Evolutionary conservation across 257 asterid species (phyloP).

Genomic region (Nicotiana obtusifolia): DNA sequence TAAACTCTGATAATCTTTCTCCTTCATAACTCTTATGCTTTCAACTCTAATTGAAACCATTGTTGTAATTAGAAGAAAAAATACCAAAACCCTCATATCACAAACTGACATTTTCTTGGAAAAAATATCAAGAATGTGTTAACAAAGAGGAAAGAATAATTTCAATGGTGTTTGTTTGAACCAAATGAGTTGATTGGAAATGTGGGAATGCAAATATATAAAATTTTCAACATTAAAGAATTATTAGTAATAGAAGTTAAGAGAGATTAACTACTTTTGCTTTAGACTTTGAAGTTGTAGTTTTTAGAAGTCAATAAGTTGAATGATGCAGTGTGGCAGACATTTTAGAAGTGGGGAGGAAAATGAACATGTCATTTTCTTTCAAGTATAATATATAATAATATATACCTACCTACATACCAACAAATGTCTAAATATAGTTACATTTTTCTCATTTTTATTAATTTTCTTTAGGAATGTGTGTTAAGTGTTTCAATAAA

Average conservation of each 20-base stretch:
- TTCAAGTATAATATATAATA: background rate
- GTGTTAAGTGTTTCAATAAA: background rate
- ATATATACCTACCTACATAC: background rate
- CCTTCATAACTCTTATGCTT: conserved; percentile 25
- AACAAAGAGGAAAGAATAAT: background rate
- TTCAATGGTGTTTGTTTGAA: background rate
- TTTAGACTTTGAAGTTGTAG: conserved; percentile 21
- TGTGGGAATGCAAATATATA: background rate
- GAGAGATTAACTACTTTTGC: background rate
- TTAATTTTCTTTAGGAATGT: background rate
- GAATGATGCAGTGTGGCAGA: conserved; percentile 24
- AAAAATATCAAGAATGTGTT: background rate
- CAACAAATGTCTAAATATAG: background rate
- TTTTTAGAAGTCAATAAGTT: conserved; percentile 8
- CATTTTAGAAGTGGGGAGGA: conserved; percentile 21
- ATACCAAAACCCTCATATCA: conserved; percentile 15
- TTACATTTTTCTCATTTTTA: background rate
- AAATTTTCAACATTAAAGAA: background rate
- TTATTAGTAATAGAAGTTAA: background rate
- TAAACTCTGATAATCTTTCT: conserved; percentile 14
- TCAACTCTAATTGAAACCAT: conserved; percentile 25
- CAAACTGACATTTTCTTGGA: background rate
- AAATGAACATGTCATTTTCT: conserved; percentile 2
- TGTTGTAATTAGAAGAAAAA: conserved; percentile 17
- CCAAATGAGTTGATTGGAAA: conserved; percentile 5